phyloP scores from a whole-genome alignment of 2,329 filamentous ascomycete genomes.

The Scedosporium boydii region DNA sequence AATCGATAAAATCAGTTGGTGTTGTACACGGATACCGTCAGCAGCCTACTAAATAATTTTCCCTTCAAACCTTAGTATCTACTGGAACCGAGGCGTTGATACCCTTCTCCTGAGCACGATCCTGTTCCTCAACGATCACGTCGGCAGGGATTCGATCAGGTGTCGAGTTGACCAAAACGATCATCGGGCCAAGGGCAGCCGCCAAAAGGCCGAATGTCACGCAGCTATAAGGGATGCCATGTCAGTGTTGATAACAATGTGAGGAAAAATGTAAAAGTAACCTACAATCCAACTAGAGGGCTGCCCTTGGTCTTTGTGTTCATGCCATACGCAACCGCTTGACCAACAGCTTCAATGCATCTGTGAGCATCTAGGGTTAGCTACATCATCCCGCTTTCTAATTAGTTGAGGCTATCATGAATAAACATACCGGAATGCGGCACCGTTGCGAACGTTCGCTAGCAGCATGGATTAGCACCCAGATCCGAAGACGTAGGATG shows the following conservation, averaged over 20 bases:
- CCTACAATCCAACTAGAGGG: conserved; percentile 28
- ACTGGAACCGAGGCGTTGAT: background rate
- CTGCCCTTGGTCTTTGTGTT: conserved; percentile 27
- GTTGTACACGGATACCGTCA: too few relatives aligned
- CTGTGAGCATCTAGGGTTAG: background rate
- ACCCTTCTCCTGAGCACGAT: conserved; percentile 4
- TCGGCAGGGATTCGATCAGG: conserved; percentile 29
- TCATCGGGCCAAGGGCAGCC: conserved; percentile 24
- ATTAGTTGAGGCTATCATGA: background rate
- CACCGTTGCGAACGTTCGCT: conserved; percentile 32
- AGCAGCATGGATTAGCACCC: background rate
- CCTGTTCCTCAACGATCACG: conserved; percentile 23
- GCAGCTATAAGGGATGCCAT: conserved; percentile 15
- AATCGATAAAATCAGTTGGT: too few relatives aligned
- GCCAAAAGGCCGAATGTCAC: conserved; percentile 28
- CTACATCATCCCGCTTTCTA: background rate
- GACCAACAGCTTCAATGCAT: conserved; percentile 28
- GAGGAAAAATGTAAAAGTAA: conserved; percentile 5
- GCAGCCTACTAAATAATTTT: too few relatives aligned
- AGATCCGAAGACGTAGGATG: background rate
- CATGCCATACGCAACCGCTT: conserved; percentile 30
- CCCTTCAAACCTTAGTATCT: too few relatives aligned
- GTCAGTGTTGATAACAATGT: background rate
- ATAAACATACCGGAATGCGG: conserved; percentile 21
- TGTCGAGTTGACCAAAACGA: conserved; percentile 27